Base-by-base conservation (phyloP, 805 yeast species). In the Barnettozyma vustinii region DNA sequence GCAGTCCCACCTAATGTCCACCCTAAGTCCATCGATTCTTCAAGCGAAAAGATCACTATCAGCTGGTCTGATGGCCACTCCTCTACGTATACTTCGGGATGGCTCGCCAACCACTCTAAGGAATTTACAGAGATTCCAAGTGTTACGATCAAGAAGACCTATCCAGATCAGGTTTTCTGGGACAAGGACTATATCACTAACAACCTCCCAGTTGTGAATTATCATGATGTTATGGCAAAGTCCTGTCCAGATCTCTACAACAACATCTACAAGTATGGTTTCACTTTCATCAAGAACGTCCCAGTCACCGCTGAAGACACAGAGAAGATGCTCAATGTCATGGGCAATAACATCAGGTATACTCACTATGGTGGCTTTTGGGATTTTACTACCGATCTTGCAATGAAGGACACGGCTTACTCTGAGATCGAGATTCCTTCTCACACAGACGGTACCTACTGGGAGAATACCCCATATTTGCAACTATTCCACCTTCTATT, bases 361-460 rank as follows among this genome's bases (percentile, higher is more conserved):
- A 83, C 90, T 2, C 90, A 83, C 60, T 83, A 84, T 55, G 89
- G 88, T n/a, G 88, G 86, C 1, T 83, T 84, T 65, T 84, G 89
- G 88, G 87, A 82, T 60, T 83, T 84, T 63, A 83, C 89, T 10
- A 74, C 86, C 5, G 86, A 83, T 57, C 67, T 83, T 57, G 73
- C 81, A 42, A 80, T 77, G 66, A 77, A 79, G 50, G 90, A 83
- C 58, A 81, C 87, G 4, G 90, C 90, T 3, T 83, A 83, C 61
- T 83, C 88, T 15, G 80, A 81, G 57, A 70, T 82, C 48, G 84
- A 79, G 52, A 78, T 83, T 45, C 77, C 78, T 8, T 66, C 77
- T 10, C 90, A 83, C 57, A 83, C 88, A 2, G 89, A 83, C 61
- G 89, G 89, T 5, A 83, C 88, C 1, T 84, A 83, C 59, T 83